A percentile compares a stretch with the other conserved stretches of the same genome.
Evolutionary conservation across 495 filamentous ascomycete genomes (phyloP).

Genomic region (Pyronema omphalodes): DNA sequence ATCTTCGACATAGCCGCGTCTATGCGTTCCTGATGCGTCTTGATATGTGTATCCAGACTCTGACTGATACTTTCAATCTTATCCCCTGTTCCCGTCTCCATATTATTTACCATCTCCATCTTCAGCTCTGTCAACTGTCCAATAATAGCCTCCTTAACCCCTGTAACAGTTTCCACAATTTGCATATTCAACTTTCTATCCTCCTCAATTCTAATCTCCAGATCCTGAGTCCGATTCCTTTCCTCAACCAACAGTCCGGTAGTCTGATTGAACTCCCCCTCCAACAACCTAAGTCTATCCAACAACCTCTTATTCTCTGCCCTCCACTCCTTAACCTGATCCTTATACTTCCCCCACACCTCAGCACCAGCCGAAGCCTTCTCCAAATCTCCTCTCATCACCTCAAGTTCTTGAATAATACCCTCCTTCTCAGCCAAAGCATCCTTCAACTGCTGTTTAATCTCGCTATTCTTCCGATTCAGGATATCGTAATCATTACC

Average conservation of each 20-base stretch:
- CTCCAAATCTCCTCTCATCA: conserved; percentile 5
- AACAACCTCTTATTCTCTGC: conserved; percentile 14
- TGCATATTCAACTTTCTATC: background rate
- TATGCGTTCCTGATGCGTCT: conserved; percentile 4
- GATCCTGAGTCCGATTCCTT: conserved; percentile 17
- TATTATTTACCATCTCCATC: background rate
- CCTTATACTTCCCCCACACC: conserved; percentile 5
- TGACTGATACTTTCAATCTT: background rate
- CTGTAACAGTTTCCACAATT: background rate
- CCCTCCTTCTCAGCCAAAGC: conserved; percentile 8
- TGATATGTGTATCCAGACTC: background rate
- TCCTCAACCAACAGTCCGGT: conserved; percentile 14
- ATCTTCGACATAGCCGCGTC: conserved; percentile 9
- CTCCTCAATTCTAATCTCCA: conserved; percentile 12
- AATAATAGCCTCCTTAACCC: background rate
- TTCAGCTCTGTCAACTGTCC: background rate
- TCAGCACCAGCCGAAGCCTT: conserved; percentile 4
- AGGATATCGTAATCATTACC: conserved; percentile 19
- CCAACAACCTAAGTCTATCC: background rate
- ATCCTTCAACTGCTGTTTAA: conserved; percentile 11
- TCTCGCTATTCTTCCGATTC: conserved; percentile 11
- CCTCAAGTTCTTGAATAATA: conserved; percentile 4
- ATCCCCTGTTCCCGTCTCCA: background rate
- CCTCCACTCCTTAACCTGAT: background rate
- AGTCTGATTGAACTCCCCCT: conserved; percentile 12